Percentiles rank a stretch among this genome's conserved stretches.
Evolutionary conservation across 1,284 basidiomycete species (phyloP).

Genomic region (Anthracocystis panici-leucophaei): DNA sequence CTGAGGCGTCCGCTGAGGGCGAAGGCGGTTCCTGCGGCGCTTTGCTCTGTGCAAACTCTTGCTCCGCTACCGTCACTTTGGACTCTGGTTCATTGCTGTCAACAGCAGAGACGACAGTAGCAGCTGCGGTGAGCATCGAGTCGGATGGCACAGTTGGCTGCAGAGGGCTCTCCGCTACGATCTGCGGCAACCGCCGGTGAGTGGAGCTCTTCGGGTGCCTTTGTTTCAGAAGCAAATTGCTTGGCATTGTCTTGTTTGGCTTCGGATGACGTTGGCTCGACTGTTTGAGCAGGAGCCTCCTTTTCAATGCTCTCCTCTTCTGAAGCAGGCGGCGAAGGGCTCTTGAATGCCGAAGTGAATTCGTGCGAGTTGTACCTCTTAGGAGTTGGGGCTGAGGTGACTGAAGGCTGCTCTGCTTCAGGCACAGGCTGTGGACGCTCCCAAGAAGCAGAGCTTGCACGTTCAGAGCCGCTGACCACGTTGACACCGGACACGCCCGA

Average conservation of each 20-base stretch:
- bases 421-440: conserved; percentile 28
- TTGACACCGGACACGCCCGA: conserved; percentile 28
- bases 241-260: conserved; percentile 27
- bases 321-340: conserved; percentile 36
- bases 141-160: conserved; percentile 47
- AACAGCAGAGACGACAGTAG: conserved; percentile 12
- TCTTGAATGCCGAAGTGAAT: conserved; percentile 46
- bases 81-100: conserved; percentile 13
- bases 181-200: conserved; percentile 33
- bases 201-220: conserved; percentile 45
- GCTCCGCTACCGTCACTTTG: conserved; percentile 31
- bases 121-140: conserved; percentile 30
- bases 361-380: conserved; percentile 54
- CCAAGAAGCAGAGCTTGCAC: not conserved
- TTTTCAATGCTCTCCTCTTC: conserved; percentile 16
- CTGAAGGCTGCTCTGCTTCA: conserved; percentile 22
- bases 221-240: conserved; percentile 37
- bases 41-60: conserved; percentile 32
- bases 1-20: conserved; percentile 5
- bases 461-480: not conserved
- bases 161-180: conserved; percentile 23
- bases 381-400: conserved; percentile 25
- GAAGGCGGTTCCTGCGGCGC: conserved; percentile 33
- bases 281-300: not conserved
- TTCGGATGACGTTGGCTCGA: not conserved